phyloP scores from a whole-genome alignment of 177 flowering plant species.

The Vitis hybrid region DNA sequence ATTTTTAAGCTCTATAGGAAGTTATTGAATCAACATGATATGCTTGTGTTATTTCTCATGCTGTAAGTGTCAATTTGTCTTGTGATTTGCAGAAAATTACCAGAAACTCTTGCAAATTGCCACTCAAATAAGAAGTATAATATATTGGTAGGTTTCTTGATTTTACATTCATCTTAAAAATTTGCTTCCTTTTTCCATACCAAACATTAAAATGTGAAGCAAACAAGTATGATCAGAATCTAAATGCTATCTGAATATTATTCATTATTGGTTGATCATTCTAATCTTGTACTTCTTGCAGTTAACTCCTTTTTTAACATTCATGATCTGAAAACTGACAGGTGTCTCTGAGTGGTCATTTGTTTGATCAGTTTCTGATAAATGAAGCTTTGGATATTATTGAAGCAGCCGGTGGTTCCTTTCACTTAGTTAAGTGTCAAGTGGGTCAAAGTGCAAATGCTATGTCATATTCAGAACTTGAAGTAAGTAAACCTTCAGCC shows the following conservation, averaged over 20 bases:
- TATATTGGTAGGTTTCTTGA: conserved; percentile 44
- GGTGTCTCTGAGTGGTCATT: conserved; percentile 97
- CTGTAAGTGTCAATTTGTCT: conserved; percentile 2
- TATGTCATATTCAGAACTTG: conserved; percentile 87
- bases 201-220: background rate
- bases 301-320: background rate
- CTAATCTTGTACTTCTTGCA: conserved; percentile 1
- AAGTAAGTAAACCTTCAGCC: conserved; percentile 49
- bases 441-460: conserved; percentile 81
- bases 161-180: background rate
- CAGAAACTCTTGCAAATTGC: conserved; percentile 29
- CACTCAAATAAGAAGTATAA: conserved; percentile 45
- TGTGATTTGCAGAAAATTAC: conserved; percentile 43
- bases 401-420: conserved; percentile 98
- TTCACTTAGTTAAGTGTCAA: conserved; percentile 81
- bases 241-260: background rate
- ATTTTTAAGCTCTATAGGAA: background rate
- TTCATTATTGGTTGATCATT: background rate
- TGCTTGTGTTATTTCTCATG: no score
- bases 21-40: background rate
- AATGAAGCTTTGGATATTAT: conserved; percentile 95
- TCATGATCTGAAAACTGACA: conserved; percentile 30
- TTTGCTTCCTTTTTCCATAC: background rate
- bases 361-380: conserved; percentile 90
- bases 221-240: background rate